Conservation (phyloP, 179 eudicot species). For the Heliamphora pulchella region DNA sequence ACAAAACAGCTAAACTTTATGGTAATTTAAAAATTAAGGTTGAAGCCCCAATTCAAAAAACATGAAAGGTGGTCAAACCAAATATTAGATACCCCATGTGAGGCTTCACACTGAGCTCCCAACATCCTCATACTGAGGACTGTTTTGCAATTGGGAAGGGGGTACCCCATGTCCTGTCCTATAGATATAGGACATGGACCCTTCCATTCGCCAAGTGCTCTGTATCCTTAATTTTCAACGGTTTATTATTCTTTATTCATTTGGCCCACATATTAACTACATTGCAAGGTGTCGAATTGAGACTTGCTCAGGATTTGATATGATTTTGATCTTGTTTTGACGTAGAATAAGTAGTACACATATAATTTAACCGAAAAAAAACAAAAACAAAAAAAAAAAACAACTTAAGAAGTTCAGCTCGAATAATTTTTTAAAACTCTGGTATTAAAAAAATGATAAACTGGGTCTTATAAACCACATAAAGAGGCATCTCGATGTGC, state of each 20-base stretch:
- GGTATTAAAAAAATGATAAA: too few relatives aligned
- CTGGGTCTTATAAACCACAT: too few relatives aligned
- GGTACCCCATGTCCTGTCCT: constrained; percentile 13
- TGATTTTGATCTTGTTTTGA: too few relatives aligned
- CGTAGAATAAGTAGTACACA: background rate
- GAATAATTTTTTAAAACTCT: too few relatives aligned
- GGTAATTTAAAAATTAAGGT: too few relatives aligned
- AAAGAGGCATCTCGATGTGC: too few relatives aligned
- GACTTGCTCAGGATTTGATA: background rate
- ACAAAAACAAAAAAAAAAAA: too few relatives aligned
- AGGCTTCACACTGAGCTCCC: constrained; percentile 14
- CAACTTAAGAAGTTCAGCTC: too few relatives aligned
- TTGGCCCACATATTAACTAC: background rate
- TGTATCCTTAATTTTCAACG: constrained; percentile 14
- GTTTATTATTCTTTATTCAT: background rate
- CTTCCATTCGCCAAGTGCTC: constrained; percentile 17
- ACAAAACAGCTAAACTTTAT: too few relatives aligned
- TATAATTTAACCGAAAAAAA: background rate
- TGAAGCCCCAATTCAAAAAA: background rate
- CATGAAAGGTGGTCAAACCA: constrained; percentile 11
- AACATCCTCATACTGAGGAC: constrained; percentile 7
- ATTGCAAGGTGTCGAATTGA: background rate
- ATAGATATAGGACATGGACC: constrained; percentile 12
- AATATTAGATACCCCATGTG: constrained; percentile 12
- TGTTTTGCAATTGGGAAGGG: constrained; percentile 1